Base-by-base conservation (phyloP, 352 stramenopile genomes). In the Pythium utonaiense region DNA sequence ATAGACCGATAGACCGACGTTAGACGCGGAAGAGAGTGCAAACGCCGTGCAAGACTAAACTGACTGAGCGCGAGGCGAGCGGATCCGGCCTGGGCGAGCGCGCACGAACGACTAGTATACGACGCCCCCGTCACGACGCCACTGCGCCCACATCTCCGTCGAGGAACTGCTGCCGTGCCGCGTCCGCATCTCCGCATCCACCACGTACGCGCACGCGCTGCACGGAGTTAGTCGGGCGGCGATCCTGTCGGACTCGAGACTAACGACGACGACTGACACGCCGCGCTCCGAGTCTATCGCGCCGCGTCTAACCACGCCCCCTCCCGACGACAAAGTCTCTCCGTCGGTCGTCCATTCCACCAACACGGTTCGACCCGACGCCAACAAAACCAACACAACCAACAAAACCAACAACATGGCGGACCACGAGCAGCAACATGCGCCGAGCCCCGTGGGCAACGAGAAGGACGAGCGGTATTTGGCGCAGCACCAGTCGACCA, bases 401-500 rank as follows among this genome's bases (percentile, higher is more conserved):
- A 52, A 31, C 22, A 14, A 21, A 12, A 12, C 34, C 36, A 24
- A 38, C 14, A 17, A 24, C 10, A 19, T 28, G 36, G 52, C 25
- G 2, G 24, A 21, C 53, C 19, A 44, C 9, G 19, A 25, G 22
- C 38, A 47, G 22, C 12, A 36, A n/a, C 38, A 13, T 13, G 21
- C 45, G n/a, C 56, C 47, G 30, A 57, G 33, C 8, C 19, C 36
- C 34, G 6, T n/a, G 4, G 17, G 17, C 38, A 24, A 25, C 40
- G 40, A 47, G 14, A 47, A 68, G 45, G 76, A 90, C 12, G 73
- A 88, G 14, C 73, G 71, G 22, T 88, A 88, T 52, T 61, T 85
- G 45, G 66, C 75, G 17, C 76, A 88, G 65, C 81, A 78, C 0
- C 78, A 91, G 66, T 84, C 78, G 33, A 86, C 78, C 13, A 93